phyloP scores from a whole-genome alignment of 2,329 filamentous ascomycete genomes.

The Ploettnerulaceae sp. region DNA sequence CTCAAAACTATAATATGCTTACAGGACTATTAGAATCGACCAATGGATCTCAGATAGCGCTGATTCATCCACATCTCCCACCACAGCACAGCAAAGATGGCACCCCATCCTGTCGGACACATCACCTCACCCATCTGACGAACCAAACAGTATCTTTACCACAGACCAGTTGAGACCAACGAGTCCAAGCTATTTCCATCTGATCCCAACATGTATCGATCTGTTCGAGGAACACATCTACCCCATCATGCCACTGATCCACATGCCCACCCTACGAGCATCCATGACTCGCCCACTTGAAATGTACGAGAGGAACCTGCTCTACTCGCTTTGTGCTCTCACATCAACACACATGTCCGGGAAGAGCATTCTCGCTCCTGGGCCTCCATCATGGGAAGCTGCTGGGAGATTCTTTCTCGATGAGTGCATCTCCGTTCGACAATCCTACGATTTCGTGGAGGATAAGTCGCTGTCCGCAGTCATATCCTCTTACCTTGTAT shows the following conservation, averaged over 20 bases:
- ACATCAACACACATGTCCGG: slow-evolving; percentile 47
- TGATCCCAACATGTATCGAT: slow-evolving; percentile 52
- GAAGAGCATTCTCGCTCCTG: slow-evolving; percentile 38
- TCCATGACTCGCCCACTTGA: slow-evolving; percentile 42
- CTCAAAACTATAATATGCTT: not conserved
- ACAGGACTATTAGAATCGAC: slow-evolving; percentile 21
- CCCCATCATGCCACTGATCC: slow-evolving; percentile 58
- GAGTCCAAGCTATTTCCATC: slow-evolving; percentile 43
- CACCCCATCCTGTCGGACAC: slow-evolving; percentile 33
- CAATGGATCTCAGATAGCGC: slow-evolving; percentile 25
- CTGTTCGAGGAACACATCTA: slow-evolving; percentile 59
- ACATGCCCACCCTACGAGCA: slow-evolving; percentile 49
- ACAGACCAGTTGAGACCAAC: slow-evolving; percentile 41
- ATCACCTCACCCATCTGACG: slow-evolving; percentile 36
- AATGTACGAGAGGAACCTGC: slow-evolving; percentile 39
- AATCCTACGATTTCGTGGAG: slow-evolving; percentile 53
- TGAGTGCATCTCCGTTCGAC: slow-evolving; percentile 52
- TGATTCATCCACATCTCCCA: slow-evolving; percentile 19
- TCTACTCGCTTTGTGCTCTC: slow-evolving; percentile 55
- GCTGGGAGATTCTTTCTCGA: slow-evolving; percentile 53
- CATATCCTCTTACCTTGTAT: slow-evolving; percentile 59
- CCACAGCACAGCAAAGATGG: slow-evolving; percentile 18
- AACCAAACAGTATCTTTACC: slow-evolving; percentile 35
- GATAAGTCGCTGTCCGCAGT: slow-evolving; percentile 49
- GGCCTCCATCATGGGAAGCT: slow-evolving; percentile 41